Evolutionary conservation across 1,284 basidiomycete genomes (phyloP), one percentile per base, ranked within the genome.

Genomic region (Meripilus lineatus): DNA sequence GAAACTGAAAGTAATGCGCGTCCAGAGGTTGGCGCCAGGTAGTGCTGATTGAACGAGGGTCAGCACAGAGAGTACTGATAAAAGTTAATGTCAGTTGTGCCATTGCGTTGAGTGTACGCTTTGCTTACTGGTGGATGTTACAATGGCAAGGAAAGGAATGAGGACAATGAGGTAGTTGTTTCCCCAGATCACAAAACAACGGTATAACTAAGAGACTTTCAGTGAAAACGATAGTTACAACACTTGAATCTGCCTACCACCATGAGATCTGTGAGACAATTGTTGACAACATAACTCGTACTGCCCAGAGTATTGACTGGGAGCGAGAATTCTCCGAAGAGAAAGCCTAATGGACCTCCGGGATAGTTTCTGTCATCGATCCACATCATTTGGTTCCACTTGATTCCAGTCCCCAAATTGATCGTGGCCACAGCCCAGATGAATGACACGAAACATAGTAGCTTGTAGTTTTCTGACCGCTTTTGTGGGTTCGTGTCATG

Each of bases 351-450:
- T 5, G 45, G 41, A 3, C 45, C 45, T n/a, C 44, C 44, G 15
- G 44, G 44, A 32, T 46, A 46, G 23, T 46, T 46, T n/a, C 44
- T 45, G 21, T 50, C 35, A 34, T 47, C 46, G 42, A 48, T 44
- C 39, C 39, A 41, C 32, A 28, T 28, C 6, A 41, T 5, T 20
- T 42, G 15, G 41, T 36, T 42, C 18, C 33, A 42, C n/a, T 42
- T 13, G 14, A 42, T 10, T 18, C 24, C 36, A 5, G 21, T 10
- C 18, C 6, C 17, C 14, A 42, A n/a, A 32, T 42, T 42, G 1
- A 36, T 20, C 11, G 41, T 42, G 30, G 14, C 41, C 32, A 25
- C 14, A 36, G 32, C 30, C 14, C 33, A 42, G 5, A 42, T 18
- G 1, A 18, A 10, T 18, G 10, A 8, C 2, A 36, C 20, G 8